Percentiles rank a stretch among this genome's conserved stretches.
phyloP scores from a whole-genome alignment of 495 filamentous ascomycete genomes.

The Physcia stellaris region DNA sequence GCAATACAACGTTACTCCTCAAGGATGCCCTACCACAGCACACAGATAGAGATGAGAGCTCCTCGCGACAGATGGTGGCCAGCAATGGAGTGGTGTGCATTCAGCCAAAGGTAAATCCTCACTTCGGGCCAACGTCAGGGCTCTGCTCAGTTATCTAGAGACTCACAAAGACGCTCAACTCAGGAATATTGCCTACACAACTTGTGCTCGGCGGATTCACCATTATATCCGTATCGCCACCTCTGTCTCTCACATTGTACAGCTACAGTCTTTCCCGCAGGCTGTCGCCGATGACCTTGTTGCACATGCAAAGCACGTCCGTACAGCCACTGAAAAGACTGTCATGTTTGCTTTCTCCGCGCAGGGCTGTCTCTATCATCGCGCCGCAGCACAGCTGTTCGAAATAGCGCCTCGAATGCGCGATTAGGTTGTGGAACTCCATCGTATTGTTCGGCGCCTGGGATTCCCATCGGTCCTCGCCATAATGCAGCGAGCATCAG shows the following conservation, averaged over 20 bases:
- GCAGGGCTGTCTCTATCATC: conserved; percentile 45
- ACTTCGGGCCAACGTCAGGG: not conserved
- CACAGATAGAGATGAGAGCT: too few relatives aligned
- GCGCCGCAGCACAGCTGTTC: conserved; percentile 49
- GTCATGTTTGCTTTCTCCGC: conserved; percentile 51
- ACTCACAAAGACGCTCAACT: not conserved
- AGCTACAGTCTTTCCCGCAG: conserved; percentile 1
- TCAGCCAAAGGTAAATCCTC: conserved; percentile 32
- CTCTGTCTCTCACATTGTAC: conserved; percentile 32
- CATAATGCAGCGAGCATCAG: not conserved
- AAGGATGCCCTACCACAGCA: conserved; percentile 16
- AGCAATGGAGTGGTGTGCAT: conserved; percentile 35
- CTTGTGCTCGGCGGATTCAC: conserved; percentile 63
- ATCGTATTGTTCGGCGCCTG: not conserved
- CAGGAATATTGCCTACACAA: conserved; percentile 44
- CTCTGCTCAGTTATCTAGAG: not conserved
- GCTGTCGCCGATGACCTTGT: conserved; percentile 18
- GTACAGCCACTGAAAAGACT: conserved; percentile 19
- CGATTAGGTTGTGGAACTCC: conserved; percentile 11
- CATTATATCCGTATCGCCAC: conserved; percentile 56
- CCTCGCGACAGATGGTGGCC: too few relatives aligned
- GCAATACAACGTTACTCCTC: conserved; percentile 19
- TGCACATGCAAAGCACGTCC: conserved; percentile 3
- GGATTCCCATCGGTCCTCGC: conserved; percentile 45
- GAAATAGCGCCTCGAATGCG: conserved; percentile 46